A percentile compares a stretch with the other conserved stretches of the same genome.
Conservation (phyloP, 371 early-diverging fungal genomes). For the Actinomortierella ambigua region DNA sequence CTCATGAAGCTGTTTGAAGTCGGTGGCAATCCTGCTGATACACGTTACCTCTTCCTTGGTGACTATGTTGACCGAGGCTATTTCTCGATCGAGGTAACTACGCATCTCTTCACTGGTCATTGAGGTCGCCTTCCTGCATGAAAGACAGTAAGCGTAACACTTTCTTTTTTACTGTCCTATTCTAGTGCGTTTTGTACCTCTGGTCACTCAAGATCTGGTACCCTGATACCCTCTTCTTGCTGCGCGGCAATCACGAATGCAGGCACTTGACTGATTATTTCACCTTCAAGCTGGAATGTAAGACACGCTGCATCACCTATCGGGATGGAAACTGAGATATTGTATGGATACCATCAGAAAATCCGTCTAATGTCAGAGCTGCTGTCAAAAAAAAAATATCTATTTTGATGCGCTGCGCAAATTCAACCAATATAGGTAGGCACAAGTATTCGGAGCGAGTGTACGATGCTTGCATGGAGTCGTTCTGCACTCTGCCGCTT, state of each 20-base stretch:
- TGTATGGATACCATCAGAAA: not conserved
- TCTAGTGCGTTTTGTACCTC: constrained; percentile 89
- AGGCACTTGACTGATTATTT: constrained; percentile 97
- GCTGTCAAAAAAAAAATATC: too few species aligned
- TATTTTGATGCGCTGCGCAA: too few species aligned
- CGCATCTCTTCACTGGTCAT: not conserved
- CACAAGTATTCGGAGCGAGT: constrained; percentile 95
- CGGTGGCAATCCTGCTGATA: constrained; percentile 91
- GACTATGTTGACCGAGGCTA: constrained; percentile 99
- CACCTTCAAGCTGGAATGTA: constrained; percentile 96
- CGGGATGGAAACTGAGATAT: too few species aligned
- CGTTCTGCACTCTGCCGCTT: constrained; percentile 95
- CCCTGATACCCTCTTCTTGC: constrained; percentile 87
- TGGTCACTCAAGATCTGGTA: constrained; percentile 93
- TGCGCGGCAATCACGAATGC: constrained; percentile 99
- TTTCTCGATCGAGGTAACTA: constrained; percentile 82
- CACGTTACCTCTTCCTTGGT: constrained; percentile 92
- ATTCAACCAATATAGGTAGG: too few species aligned
- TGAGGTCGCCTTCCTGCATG: not conserved
- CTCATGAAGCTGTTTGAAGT: constrained; percentile 98
- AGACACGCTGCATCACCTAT: constrained; percentile 39
- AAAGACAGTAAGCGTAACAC: not conserved
- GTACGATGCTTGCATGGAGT: constrained; percentile 91
- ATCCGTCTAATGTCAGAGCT: not conserved
- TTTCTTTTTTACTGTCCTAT: not conserved